Conservation (phyloP, 2,329 filamentous ascomycete species). For the Beauveria pseudobassiana region DNA sequence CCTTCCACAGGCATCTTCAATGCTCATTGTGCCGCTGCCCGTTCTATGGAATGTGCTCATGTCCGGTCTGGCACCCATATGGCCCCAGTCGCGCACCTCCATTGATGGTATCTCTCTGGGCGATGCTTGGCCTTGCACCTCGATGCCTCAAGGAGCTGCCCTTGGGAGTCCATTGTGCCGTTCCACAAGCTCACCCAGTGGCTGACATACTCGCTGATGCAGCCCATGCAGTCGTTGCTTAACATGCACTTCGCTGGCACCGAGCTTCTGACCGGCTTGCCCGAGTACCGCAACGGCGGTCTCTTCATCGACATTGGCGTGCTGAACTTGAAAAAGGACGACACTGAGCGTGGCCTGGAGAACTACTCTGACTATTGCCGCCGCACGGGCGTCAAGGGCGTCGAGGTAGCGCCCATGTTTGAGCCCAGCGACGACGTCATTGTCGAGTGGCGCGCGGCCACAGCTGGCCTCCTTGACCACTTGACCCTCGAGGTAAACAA, state of each 20-base stretch:
- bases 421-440: slow-evolving; percentile 53
- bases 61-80: slow-evolving; percentile 78
- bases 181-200: slow-evolving; percentile 95
- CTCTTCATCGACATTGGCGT: slow-evolving; percentile 80
- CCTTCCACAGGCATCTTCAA: slow-evolving; percentile 82
- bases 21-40: slow-evolving; percentile 77
- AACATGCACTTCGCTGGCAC: slow-evolving; percentile 73
- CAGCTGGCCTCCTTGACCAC: slow-evolving; percentile 51
- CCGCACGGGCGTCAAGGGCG: slow-evolving; percentile 57
- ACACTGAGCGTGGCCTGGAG: slow-evolving; percentile 62
- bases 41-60: slow-evolving; percentile 89
- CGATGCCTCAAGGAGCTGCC: slow-evolving; percentile 62
- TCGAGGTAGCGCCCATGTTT: slow-evolving; percentile 52
- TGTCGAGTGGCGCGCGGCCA: slow-evolving; percentile 59
- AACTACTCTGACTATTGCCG: slow-evolving; percentile 58
- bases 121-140: slow-evolving; percentile 86
- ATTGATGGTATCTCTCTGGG: slow-evolving; percentile 83
- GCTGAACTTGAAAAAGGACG: slow-evolving; percentile 63
- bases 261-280: slow-evolving; percentile 77
- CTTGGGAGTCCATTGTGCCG: slow-evolving; percentile 73
- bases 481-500: slow-evolving; percentile 51
- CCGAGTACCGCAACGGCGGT: slow-evolving; percentile 89
- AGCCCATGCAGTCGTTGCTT: slow-evolving; percentile 76
- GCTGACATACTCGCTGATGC: slow-evolving; percentile 91
- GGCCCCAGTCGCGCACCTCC: slow-evolving; percentile 78